Evolutionary conservation across 2,329 filamentous ascomycete species (phyloP).

Genomic region (Alternaria atra): DNA sequence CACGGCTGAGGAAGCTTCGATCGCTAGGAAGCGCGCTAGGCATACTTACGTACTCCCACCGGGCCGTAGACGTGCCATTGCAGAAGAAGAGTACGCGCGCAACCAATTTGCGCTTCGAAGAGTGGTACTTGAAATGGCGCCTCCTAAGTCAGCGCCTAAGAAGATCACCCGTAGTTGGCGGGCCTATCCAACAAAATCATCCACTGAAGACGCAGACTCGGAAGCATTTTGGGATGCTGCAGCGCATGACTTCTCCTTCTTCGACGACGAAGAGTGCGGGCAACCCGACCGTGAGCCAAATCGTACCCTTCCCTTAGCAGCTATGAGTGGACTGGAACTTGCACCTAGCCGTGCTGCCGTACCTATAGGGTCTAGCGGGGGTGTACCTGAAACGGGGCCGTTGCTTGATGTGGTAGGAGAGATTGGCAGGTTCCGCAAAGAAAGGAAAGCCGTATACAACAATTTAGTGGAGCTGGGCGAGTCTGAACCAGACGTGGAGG

Average conservation of each 20-base stretch:
- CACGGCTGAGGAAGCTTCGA: constrained; percentile 64
- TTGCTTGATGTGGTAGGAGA: constrained; percentile 61
- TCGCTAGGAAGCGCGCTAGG: constrained; percentile 62
- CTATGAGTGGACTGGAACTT: constrained; percentile 56
- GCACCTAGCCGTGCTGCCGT: constrained; percentile 24
- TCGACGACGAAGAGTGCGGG: constrained; percentile 65
- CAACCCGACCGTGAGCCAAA: constrained; percentile 57
- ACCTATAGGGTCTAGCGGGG: constrained; percentile 11
- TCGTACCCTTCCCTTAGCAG: constrained; percentile 57
- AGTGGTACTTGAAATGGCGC: constrained; percentile 63
- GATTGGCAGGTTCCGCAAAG: constrained; percentile 63
- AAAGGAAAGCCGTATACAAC: constrained; percentile 61
- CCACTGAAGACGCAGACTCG: constrained; percentile 67
- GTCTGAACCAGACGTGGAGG: constrained; percentile 57
- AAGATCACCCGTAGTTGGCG: constrained; percentile 57
- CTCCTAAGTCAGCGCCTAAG: constrained; percentile 35
- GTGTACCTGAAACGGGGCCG: constrained; percentile 21
- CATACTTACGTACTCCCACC: constrained; percentile 69
- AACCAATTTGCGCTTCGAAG: constrained; percentile 64
- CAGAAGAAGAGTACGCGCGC: constrained; percentile 59
- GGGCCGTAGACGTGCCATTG: constrained; percentile 59
- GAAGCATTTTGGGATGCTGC: constrained; percentile 69
- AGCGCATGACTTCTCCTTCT: constrained; percentile 68
- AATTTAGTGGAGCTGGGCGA: constrained; percentile 41
- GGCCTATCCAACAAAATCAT: constrained; percentile 59